Evolutionary conservation across 768 basidiomycete genomes (phyloP).

Genomic region (Paxillus rubicundulus): DNA sequence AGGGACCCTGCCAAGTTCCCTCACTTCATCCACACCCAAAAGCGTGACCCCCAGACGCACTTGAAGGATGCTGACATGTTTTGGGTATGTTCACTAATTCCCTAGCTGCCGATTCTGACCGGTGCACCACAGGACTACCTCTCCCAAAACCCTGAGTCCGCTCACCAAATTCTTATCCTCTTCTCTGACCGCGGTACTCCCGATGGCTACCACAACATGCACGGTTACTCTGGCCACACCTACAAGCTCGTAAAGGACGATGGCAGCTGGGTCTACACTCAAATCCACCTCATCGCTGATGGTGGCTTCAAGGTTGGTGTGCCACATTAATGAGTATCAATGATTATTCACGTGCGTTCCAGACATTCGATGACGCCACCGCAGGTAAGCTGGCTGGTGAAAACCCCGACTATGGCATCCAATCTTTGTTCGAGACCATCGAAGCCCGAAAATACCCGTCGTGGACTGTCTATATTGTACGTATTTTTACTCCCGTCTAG

Average conservation of each 20-base stretch:
- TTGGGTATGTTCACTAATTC: constrained; percentile 47
- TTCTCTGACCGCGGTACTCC: constrained; percentile 97
- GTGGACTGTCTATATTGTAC: constrained; percentile 84
- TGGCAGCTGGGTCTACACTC: constrained; percentile 82
- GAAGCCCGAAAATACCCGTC: constrained; percentile 76
- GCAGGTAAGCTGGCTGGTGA: constrained; percentile 66
- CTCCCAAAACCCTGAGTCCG: constrained; percentile 83
- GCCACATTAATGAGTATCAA: background rate
- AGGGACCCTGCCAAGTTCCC: constrained; percentile 87
- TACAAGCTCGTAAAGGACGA: constrained; percentile 85
- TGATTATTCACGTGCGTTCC: constrained; percentile 9
- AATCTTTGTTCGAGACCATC: constrained; percentile 78
- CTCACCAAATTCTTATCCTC: constrained; percentile 85
- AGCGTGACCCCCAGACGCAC: constrained; percentile 89
- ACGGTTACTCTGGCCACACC: constrained; percentile 94
- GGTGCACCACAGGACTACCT: constrained; percentile 70
- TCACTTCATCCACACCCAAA: constrained; percentile 93
- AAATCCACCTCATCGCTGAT: constrained; percentile 78
- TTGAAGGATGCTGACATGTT: constrained; percentile 85
- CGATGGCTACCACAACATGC: constrained; percentile 80
- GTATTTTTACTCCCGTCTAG: constrained; percentile 22
- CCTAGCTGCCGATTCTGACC: background rate
- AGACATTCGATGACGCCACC: constrained; percentile 70
- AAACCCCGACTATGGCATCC: constrained; percentile 83
- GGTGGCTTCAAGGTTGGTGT: constrained; percentile 72